Percentiles rank a stretch among this genome's conserved stretches.
Evolutionary conservation across 805 yeast genomes (phyloP).

Genomic region (Yamadazyma tumulicola): DNA sequence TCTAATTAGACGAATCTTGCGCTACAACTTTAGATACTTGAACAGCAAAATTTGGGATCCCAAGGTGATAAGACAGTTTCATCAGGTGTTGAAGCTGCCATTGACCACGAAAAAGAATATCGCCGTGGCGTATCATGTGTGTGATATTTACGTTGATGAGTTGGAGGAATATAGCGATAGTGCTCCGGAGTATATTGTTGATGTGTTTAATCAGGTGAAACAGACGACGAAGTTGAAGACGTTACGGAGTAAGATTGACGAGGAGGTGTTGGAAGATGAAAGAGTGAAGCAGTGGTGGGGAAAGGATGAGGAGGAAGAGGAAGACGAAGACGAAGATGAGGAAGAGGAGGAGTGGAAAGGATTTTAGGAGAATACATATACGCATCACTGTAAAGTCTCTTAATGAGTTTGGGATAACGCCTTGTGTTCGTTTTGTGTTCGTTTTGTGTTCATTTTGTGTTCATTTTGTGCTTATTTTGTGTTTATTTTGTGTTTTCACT

Average conservation of each 20-base stretch:
- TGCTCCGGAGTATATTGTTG: slow-evolving; percentile 44
- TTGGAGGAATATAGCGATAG: slow-evolving; percentile 58
- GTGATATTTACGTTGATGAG: slow-evolving; percentile 84
- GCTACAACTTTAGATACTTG: slow-evolving; percentile 60
- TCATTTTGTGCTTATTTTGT: not conserved
- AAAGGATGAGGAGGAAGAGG: slow-evolving; percentile 21
- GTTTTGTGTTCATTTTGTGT: slow-evolving; percentile 1
- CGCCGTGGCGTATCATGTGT: slow-evolving; percentile 79
- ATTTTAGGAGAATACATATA: slow-evolving; percentile 15
- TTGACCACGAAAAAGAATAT: slow-evolving; percentile 57
- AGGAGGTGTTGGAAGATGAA: slow-evolving; percentile 63
- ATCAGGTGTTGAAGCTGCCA: slow-evolving; percentile 43
- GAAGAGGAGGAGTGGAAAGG: slow-evolving; percentile 35
- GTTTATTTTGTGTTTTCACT: not conserved
- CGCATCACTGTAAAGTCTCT: not conserved
- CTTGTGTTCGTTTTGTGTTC: not conserved
- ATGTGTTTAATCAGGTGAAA: slow-evolving; percentile 57
- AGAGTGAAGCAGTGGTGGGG: slow-evolving; percentile 67
- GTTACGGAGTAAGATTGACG: slow-evolving; percentile 58
- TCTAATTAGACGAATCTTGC: slow-evolving; percentile 72
- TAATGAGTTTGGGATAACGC: not conserved
- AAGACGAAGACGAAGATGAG: slow-evolving; percentile 21
- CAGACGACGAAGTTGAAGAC: slow-evolving; percentile 54
- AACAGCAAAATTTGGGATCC: slow-evolving; percentile 52
- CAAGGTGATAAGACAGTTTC: slow-evolving; percentile 42